Conservation (phyloP, 768 basidiomycete genomes). For the Sarcodon sp. region DNA sequence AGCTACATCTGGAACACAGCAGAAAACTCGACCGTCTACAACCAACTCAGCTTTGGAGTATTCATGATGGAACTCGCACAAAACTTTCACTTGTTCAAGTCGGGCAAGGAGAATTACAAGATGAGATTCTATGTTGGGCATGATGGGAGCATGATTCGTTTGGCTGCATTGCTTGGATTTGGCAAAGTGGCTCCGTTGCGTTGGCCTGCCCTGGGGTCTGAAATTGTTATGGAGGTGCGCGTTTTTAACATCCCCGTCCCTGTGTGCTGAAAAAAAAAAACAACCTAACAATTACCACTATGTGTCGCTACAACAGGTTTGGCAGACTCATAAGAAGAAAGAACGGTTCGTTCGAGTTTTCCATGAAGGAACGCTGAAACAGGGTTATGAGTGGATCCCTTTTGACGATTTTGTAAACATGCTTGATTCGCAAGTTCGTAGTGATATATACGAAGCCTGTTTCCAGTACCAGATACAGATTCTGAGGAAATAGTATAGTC, state of each 20-base stretch:
- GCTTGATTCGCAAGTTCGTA: constrained; percentile 21
- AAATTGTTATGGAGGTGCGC: constrained; percentile 30
- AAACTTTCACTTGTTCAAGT: constrained; percentile 23
- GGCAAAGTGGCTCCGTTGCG: constrained; percentile 19
- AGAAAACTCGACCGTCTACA: constrained; percentile 27
- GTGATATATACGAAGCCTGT: constrained; percentile 16
- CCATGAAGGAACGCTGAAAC: constrained; percentile 28
- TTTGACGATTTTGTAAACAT: constrained; percentile 21
- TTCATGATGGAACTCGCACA: constrained; percentile 30
- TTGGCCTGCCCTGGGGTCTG: constrained; percentile 36
- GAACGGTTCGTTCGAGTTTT: constrained; percentile 26
- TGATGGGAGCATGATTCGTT: constrained; percentile 31
- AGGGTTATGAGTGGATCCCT: constrained; percentile 21
- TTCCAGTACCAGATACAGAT: constrained; percentile 1
- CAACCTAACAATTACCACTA: background rate
- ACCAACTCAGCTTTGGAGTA: constrained; percentile 31
- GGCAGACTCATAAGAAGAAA: constrained; percentile 13
- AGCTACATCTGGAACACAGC: constrained; percentile 40
- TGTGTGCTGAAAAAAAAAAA: background rate
- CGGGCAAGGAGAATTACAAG: constrained; percentile 21
- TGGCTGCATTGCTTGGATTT: constrained; percentile 26
- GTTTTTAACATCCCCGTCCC: too few species aligned
- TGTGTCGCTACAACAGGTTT: constrained; percentile 19
- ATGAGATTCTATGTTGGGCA: constrained; percentile 32
- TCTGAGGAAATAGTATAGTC: too few species aligned